These are phyloP conservation scores for Lichenothelia convexa DNA, from an alignment of 495 filamentous ascomycete genomes.

Conservation along the genomic window DNA sequence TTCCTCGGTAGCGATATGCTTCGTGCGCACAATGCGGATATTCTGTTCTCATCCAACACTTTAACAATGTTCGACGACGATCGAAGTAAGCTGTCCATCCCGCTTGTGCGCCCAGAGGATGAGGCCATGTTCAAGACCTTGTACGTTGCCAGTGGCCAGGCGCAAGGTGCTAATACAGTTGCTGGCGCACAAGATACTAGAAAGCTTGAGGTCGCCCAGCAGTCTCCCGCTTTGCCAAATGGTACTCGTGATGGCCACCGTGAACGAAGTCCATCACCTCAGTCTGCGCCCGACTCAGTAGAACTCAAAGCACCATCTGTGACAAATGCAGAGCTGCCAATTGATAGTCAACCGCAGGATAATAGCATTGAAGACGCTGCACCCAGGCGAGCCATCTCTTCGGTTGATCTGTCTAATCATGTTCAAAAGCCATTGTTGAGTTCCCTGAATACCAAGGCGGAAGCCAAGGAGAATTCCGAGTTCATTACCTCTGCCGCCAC, in stretches of 20 bases:
- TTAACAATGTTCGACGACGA: constrained; percentile 76
- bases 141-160: constrained; percentile 38
- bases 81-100: constrained; percentile 73
- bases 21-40: constrained; percentile 71
- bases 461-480: constrained; percentile 11
- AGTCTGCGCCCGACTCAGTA: too few species aligned
- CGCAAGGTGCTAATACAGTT: too few species aligned
- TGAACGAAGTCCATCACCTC: too few species aligned
- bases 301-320: too few species aligned
- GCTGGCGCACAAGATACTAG: background rate
- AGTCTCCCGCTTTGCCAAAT: background rate
- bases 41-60: constrained; percentile 79
- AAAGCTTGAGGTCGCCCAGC: background rate
- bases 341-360: too few species aligned
- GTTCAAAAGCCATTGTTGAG: background rate
- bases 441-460: background rate
- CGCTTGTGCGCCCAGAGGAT: constrained; percentile 84
- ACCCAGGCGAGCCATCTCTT: too few species aligned
- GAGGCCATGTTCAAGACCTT: constrained; percentile 62
- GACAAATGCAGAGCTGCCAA: too few species aligned
- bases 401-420: too few species aligned
- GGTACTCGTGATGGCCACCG: too few species aligned
- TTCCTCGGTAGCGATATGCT: constrained; percentile 49
- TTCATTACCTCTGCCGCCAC: constrained; percentile 9
- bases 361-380: too few species aligned